A percentile compares a stretch with the other conserved stretches of the same genome.
Evolutionary conservation across 352 stramenopile genomes (phyloP).

Genomic region (Globisporangium cystogenes): DNA sequence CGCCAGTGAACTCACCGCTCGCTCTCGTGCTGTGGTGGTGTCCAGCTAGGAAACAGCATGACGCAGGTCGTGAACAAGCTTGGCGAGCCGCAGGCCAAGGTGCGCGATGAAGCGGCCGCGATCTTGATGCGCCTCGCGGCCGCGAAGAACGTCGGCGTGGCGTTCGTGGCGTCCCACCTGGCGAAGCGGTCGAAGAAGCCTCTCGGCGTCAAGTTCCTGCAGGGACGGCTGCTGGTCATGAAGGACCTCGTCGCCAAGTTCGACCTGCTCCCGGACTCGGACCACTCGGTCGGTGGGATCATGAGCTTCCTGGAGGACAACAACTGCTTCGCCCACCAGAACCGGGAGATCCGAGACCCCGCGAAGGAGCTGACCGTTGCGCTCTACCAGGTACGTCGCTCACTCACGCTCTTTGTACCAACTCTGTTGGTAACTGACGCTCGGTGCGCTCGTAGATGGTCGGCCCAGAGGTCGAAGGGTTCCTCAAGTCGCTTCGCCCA

Average conservation of each 20-base stretch:
- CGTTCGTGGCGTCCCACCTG: constrained; percentile 53
- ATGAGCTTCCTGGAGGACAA: constrained; percentile 80
- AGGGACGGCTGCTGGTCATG: constrained; percentile 52
- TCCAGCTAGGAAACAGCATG: constrained; percentile 64
- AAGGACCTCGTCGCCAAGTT: constrained; percentile 56
- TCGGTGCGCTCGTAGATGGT: constrained; percentile 19
- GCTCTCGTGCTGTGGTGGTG: not conserved
- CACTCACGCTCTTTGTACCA: too few relatives aligned
- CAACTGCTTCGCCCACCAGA: constrained; percentile 85
- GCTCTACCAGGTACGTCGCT: constrained; percentile 45
- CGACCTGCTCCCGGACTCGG: constrained; percentile 35
- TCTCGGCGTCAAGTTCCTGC: constrained; percentile 63
- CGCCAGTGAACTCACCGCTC: not conserved
- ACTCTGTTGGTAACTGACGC: not conserved
- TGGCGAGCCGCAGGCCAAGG: constrained; percentile 61
- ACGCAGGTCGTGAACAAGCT: constrained; percentile 78
- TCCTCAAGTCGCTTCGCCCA: constrained; percentile 73
- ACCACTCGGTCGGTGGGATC: constrained; percentile 53
- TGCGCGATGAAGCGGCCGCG: constrained; percentile 59
- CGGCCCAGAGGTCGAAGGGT: constrained; percentile 63
- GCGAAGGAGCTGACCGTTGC: constrained; percentile 84
- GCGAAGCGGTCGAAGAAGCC: constrained; percentile 73
- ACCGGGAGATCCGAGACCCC: constrained; percentile 82
- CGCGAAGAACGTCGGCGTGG: constrained; percentile 62
- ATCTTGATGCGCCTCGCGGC: constrained; percentile 38